These are phyloP conservation scores for Prinsepia uniflora DNA, from an alignment of 306 rosid genomes.

Conservation along the genomic window DNA sequence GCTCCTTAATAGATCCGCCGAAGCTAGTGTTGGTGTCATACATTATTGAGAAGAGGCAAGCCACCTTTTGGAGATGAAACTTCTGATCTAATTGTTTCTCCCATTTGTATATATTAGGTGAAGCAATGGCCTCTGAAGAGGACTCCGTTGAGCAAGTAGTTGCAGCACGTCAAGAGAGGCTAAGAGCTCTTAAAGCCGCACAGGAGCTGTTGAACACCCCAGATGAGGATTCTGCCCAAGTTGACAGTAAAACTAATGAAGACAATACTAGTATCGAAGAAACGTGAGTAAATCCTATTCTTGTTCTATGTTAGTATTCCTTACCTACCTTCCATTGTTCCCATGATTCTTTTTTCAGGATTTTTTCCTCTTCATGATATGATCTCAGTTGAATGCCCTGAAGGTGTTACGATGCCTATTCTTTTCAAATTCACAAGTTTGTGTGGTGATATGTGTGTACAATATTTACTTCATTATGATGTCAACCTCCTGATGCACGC, in stretches of 20 bases:
- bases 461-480: neutral
- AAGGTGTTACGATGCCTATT: neutral
- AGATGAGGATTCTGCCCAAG: constrained; percentile 40
- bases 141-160: constrained; percentile 58
- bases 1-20: no score
- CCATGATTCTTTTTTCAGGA: neutral
- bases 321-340: neutral
- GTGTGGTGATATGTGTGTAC: neutral
- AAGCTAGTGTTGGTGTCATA: neutral
- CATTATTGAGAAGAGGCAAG: neutral
- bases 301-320: neutral
- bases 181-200: constrained; percentile 72
- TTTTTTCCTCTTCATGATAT: neutral
- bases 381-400: neutral
- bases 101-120: neutral
- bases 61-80: neutral
- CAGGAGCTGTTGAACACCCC: constrained; percentile 56
- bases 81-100: neutral
- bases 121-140: constrained; percentile 21
- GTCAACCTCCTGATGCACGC: neutral
- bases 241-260: constrained; percentile 25
- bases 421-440: neutral
- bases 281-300: constrained; percentile 30
- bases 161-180: constrained; percentile 74
- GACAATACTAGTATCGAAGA: constrained; percentile 28